Base-by-base conservation (phyloP, 2,329 filamentous ascomycete species). In the Metarhizium brunneum region DNA sequence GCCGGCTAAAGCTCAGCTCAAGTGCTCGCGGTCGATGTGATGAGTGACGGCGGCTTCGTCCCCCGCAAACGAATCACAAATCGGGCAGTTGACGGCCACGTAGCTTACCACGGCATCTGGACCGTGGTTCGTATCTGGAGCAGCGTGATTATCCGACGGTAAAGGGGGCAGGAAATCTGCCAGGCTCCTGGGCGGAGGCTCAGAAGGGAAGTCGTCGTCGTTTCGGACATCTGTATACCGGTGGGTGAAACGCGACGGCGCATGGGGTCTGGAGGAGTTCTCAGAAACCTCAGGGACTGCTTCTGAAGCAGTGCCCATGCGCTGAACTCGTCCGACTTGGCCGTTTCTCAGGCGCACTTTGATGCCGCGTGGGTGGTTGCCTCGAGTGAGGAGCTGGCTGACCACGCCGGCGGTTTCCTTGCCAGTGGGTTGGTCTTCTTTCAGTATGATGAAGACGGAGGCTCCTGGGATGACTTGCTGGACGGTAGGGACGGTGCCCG, bases 301-400 rank as follows among this genome's bases (percentile, higher is more conserved):
- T 20, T 48, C 30, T 16, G 50, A 38, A 45, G 58, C 59, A 48
- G 65, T 54, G 16, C 70, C 73, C 68, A 89, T 77, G 48, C 77
- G 74, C 69, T 92, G 88, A 32, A 92, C 88, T 16, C 88, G 74
- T 2, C 88, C 88, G 2, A 92, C 81, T 30, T 86, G 77, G 1
- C 88, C 88, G 66, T 88, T 86, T 1, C 74, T 71, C 6, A 92
- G 74, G 2, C 88, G 81, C 29, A 92, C 87, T 69, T 92, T 92
- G 72, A 92, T 88, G 40, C 88, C 88, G 10, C 86, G 79, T 2
- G 87, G 86, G 63, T 92, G 88, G 61, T 92, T 82, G 30, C 87
- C 86, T 1, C 81, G 75, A 2, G 88, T 92, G 50, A 92, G 75
- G 0, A 92, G 68, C 49, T 90, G 81, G 53, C 78, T 76, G 1